Evolutionary conservation across 345 rosid genomes (phyloP).

Genomic region (Cardamine resedifolia): DNA sequence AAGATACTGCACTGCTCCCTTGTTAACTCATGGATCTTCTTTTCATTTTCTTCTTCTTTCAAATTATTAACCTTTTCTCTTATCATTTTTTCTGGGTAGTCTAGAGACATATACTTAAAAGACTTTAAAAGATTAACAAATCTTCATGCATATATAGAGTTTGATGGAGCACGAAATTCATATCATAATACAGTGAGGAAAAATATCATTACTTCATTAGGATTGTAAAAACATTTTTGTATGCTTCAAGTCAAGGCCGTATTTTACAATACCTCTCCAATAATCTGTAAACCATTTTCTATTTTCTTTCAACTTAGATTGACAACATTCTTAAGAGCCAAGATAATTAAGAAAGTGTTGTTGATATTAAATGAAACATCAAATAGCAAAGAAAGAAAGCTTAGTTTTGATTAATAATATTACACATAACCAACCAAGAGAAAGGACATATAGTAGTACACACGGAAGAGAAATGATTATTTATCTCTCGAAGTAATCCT

Average conservation of each 20-base stretch:
- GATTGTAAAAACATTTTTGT: not conserved
- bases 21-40: not conserved
- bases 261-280: not conserved
- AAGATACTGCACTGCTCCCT: constrained; percentile 12
- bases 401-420: constrained; percentile 2
- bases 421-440: constrained; percentile 16
- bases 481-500: constrained; percentile 58
- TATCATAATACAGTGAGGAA: not conserved
- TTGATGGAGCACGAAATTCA: not conserved
- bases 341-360: not conserved
- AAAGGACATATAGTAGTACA: not conserved
- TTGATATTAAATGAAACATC: constrained; percentile 16
- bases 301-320: not conserved
- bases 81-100: not conserved
- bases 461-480: not conserved
- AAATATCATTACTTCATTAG: too few relatives aligned
- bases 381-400: constrained; percentile 22
- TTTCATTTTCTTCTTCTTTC: not conserved
- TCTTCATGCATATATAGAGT: not conserved
- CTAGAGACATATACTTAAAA: not conserved
- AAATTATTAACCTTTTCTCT: not conserved
- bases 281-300: not conserved
- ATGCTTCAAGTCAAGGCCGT: not conserved
- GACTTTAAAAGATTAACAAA: not conserved
- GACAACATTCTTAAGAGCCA: not conserved